Base-by-base conservation (phyloP, 495 filamentous ascomycete genomes). In the Pyronema omphalodes region DNA sequence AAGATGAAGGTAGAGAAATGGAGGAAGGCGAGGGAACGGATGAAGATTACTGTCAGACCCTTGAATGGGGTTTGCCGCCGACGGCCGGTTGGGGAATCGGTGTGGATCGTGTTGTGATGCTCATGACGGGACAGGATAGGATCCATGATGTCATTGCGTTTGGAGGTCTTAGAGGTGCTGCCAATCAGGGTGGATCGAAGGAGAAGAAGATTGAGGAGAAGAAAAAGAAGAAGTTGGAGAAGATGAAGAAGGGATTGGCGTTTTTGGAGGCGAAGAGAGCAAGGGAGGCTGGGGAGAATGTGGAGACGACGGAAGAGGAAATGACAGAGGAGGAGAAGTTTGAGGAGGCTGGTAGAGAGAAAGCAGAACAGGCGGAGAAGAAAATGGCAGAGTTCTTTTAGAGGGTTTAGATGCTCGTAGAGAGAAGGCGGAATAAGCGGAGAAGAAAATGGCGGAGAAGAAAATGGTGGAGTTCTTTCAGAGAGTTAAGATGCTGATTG, bases 71-170 rank as follows among this genome's bases (percentile, higher is more conserved):
- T 0, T 68, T 98, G 54, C 91, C 91, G 37, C 81, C 91, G 12
- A 98, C 91, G 1, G 93, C 88, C 0, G 91, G 91, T 3, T 98
- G 91, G 91, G 91, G 91, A 0, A 88, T 86, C 59, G 91, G 91
- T 0, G 72, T 96, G 34, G 91, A 98, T 67, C 73, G 91, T 53
- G 70, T 96, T 48, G 77, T 81, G 37, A 98, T 98, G 91, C 67
- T 94, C 17, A 83, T 95, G 54, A 75, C 78, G 1, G 87, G 84
- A 1, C 71, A 76, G 37, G 74, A 75, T 63, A 74, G 79, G 64
- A 96, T 98, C 59, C 73, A 73, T 33, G 86, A 96, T 61, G 81
- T 86, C 1, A 68, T 98, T 63, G 75, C 81, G 23, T 98, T 98
- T 72, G 91, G 91, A 11, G 93, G 72, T 53, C 62, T 98, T 66